Conservation (phyloP, 2,329 filamentous ascomycete genomes). For the Bretziella fagacearum region DNA sequence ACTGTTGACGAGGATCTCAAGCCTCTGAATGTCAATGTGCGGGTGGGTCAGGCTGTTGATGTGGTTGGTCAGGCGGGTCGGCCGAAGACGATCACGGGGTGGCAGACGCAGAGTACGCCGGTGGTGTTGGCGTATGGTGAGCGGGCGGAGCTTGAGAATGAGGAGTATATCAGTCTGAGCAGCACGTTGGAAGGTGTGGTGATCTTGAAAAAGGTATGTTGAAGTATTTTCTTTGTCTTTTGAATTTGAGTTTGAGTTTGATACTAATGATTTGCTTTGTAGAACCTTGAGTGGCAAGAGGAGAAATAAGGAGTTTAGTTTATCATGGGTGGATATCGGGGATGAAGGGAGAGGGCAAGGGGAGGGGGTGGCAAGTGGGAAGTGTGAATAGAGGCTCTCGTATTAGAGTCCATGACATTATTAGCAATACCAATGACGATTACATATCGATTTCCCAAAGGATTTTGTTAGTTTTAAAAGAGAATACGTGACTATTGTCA, state of each 20-base stretch:
- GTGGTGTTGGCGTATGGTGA: slow-evolving; percentile 90
- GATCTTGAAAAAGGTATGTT: slow-evolving; percentile 81
- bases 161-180: slow-evolving; percentile 86
- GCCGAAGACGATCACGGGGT: slow-evolving; percentile 97
- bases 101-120: slow-evolving; percentile 99
- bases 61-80: slow-evolving; percentile 93
- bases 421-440: slow-evolving; percentile 12
- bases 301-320: slow-evolving; percentile 11
- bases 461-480: no score
- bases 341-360: background rate
- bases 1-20: slow-evolving; percentile 90
- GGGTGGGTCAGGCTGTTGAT: slow-evolving; percentile 94
- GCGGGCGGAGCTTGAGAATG: slow-evolving; percentile 89
- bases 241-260: background rate
- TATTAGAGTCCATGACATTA: slow-evolving; percentile 5
- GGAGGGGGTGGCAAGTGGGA: background rate
- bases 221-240: background rate
- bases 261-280: slow-evolving; percentile 1
- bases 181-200: slow-evolving; percentile 87
- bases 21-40: slow-evolving; percentile 86
- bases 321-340: no score
- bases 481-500: no score
- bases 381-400: slow-evolving; percentile 6
- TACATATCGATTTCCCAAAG: background rate
- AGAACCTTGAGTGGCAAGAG: slow-evolving; percentile 13